Evolutionary conservation across 768 basidiomycete species (phyloP).

Genomic region (Mycena rebaudengoi): DNA sequence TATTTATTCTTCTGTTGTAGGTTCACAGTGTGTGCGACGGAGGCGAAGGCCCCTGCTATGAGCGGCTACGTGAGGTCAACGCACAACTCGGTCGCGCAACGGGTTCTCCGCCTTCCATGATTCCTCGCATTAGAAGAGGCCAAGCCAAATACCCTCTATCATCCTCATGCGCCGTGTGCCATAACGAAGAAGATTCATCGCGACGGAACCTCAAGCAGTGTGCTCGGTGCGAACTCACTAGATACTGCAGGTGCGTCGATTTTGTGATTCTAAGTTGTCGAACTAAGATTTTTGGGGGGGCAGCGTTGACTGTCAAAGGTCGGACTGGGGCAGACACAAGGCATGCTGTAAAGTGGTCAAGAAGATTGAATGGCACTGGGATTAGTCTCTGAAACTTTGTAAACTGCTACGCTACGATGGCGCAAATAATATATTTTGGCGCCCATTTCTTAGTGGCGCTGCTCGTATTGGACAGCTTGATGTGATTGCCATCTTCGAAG

Average conservation of each 20-base stretch:
- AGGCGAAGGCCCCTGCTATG: background rate
- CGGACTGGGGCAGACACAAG: slow-evolving; percentile 21
- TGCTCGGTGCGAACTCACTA: slow-evolving; percentile 9
- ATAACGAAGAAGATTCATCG: slow-evolving; percentile 1
- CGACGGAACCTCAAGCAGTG: slow-evolving; percentile 17
- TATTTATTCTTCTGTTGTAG: background rate
- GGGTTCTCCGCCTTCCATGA: background rate
- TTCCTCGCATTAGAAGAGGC: background rate
- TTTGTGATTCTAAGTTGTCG: background rate
- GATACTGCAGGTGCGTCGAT: slow-evolving; percentile 20
- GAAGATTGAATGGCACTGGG: slow-evolving; percentile 21
- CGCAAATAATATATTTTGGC: no score
- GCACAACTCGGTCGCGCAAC: background rate
- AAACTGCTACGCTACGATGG: no score
- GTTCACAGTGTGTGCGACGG: slow-evolving; percentile 19
- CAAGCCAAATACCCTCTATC: slow-evolving; percentile 7
- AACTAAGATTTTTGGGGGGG: no score
- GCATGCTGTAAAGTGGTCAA: slow-evolving; percentile 22
- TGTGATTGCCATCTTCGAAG: background rate
- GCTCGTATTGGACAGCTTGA: no score
- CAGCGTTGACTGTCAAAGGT: slow-evolving; percentile 21
- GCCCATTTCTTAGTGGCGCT: no score
- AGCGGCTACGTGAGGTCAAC: background rate
- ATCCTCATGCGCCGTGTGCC: slow-evolving; percentile 11
- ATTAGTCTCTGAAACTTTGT: no score